These are phyloP conservation scores for Sordaria brevicollis DNA, from an alignment of 495 filamentous ascomycete genomes.

Conservation along the genomic window DNA sequence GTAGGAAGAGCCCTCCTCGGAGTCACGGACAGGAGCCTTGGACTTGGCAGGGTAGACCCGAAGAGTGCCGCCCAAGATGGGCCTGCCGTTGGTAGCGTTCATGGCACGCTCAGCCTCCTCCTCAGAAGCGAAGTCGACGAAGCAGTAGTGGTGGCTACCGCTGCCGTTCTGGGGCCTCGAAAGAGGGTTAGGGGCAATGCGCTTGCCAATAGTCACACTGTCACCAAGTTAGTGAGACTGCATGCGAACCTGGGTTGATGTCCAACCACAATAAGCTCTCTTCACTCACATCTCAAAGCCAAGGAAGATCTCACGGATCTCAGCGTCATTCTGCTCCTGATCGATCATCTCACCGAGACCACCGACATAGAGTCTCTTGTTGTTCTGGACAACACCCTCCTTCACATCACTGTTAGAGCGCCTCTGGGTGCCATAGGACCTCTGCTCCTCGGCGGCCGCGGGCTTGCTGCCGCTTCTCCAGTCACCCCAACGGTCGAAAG, in stretches of 20 bases:
- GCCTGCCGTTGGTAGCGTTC: slow-evolving; percentile 18
- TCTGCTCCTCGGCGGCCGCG: slow-evolving; percentile 9
- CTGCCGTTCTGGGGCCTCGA: slow-evolving; percentile 42
- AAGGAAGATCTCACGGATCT: slow-evolving; percentile 49
- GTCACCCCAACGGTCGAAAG: slow-evolving; percentile 29
- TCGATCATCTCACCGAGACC: slow-evolving; percentile 50
- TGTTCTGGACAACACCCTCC: slow-evolving; percentile 16
- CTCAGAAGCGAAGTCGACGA: slow-evolving; percentile 49
- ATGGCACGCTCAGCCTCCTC: slow-evolving; percentile 44
- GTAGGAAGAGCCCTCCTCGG: neutral
- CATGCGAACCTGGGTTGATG: slow-evolving; percentile 1
- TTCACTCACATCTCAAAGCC: slow-evolving; percentile 39
- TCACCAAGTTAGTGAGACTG: neutral
- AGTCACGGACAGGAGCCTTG: slow-evolving; percentile 2
- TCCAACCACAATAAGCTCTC: neutral
- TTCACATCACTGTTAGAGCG: slow-evolving; percentile 7
- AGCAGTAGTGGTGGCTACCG: slow-evolving; percentile 49
- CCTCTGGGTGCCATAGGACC: slow-evolving; percentile 10
- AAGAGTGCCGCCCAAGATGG: slow-evolving; percentile 5
- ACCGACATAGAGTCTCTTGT: slow-evolving; percentile 52
- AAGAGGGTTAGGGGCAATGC: slow-evolving; percentile 47
- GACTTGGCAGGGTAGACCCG: slow-evolving; percentile 10
- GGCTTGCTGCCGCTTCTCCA: slow-evolving; percentile 19
- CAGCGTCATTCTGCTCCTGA: slow-evolving; percentile 39
- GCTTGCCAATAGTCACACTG: slow-evolving; percentile 51